These are phyloP conservation scores for Erysiphe pulchra DNA, from an alignment of 2,329 filamentous ascomycete genomes.

Conservation along the genomic window DNA sequence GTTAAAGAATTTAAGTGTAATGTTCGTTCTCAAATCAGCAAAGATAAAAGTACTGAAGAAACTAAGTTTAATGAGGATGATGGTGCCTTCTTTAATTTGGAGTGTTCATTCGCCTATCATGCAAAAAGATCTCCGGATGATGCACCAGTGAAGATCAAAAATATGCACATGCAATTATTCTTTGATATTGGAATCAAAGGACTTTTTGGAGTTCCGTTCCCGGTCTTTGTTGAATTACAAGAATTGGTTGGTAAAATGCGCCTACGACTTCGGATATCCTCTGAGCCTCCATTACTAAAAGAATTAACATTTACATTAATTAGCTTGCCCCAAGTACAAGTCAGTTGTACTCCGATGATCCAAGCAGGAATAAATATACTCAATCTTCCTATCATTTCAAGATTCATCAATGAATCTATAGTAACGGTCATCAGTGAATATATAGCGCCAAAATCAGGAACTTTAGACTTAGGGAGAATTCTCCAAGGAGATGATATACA, in stretches of 20 bases:
- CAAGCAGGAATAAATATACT: slow-evolving; percentile 73
- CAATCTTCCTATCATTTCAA: slow-evolving; percentile 77
- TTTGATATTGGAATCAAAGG: slow-evolving; percentile 52
- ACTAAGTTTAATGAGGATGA: slow-evolving; percentile 73
- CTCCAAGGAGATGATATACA: slow-evolving; percentile 76
- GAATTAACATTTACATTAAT: slow-evolving; percentile 82
- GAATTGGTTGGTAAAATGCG: slow-evolving; percentile 75
- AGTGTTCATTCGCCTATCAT: slow-evolving; percentile 77
- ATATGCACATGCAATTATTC: slow-evolving; percentile 91
- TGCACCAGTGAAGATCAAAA: slow-evolving; percentile 59
- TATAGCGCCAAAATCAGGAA: slow-evolving; percentile 84
- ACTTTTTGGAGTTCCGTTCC: slow-evolving; percentile 11
- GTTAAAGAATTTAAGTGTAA: slow-evolving; percentile 61
- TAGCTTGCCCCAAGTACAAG: slow-evolving; percentile 72
- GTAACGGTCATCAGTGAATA: slow-evolving; percentile 62
- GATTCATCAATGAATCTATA: slow-evolving; percentile 60
- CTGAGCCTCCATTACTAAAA: slow-evolving; percentile 79
- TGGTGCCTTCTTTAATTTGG: slow-evolving; percentile 79
- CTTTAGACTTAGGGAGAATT: slow-evolving; percentile 71
- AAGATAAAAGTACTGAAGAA: slow-evolving; percentile 65
- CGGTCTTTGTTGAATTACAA: slow-evolving; percentile 46
- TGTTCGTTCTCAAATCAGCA: slow-evolving; percentile 52
- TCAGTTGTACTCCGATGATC: slow-evolving; percentile 81
- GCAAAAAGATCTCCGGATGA: slow-evolving; percentile 46
- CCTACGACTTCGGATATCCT: slow-evolving; percentile 59